Conservation (phyloP, 1,284 basidiomycete species). For the Leccinum subrobustum region DNA sequence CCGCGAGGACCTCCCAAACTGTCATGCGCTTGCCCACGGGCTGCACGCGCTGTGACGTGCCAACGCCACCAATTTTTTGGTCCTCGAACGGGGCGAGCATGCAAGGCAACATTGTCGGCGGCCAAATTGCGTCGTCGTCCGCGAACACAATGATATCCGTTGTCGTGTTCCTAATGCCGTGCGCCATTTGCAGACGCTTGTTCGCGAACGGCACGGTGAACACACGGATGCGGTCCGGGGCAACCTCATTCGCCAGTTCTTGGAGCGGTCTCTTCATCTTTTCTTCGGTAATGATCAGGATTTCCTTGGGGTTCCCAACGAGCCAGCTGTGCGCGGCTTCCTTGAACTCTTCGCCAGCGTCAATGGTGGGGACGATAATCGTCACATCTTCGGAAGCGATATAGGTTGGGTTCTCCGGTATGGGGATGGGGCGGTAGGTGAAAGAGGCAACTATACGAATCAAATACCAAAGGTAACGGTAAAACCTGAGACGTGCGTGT, state of each 20-base stretch:
- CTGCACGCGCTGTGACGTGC: conserved; percentile 87
- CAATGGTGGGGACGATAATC: conserved; percentile 92
- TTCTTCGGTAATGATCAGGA: conserved; percentile 90
- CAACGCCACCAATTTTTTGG: conserved; percentile 88
- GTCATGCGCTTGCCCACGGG: conserved; percentile 55
- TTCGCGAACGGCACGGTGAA: conserved; percentile 90
- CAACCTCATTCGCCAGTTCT: conserved; percentile 83
- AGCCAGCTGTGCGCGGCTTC: conserved; percentile 91
- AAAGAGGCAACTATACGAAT: background rate
- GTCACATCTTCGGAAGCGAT: conserved; percentile 71
- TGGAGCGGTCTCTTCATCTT: conserved; percentile 62
- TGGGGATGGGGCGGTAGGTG: background rate
- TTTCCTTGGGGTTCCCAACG: conserved; percentile 86
- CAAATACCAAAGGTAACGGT: conserved; percentile 86
- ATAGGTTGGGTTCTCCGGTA: conserved; percentile 40
- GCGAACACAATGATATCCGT: conserved; percentile 96
- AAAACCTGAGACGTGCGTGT: conserved; percentile 51
- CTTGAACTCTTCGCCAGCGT: conserved; percentile 84
- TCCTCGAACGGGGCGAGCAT: conserved; percentile 91
- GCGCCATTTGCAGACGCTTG: conserved; percentile 63
- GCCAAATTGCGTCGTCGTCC: conserved; percentile 95
- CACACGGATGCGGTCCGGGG: conserved; percentile 80
- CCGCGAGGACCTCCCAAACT: conserved; percentile 91
- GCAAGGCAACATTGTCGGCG: conserved; percentile 80
- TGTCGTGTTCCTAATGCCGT: conserved; percentile 82